Percentiles rank a stretch among this genome's conserved stretches.
Conservation (phyloP, 345 rosid species). For the Anastatica hierochuntica region DNA sequence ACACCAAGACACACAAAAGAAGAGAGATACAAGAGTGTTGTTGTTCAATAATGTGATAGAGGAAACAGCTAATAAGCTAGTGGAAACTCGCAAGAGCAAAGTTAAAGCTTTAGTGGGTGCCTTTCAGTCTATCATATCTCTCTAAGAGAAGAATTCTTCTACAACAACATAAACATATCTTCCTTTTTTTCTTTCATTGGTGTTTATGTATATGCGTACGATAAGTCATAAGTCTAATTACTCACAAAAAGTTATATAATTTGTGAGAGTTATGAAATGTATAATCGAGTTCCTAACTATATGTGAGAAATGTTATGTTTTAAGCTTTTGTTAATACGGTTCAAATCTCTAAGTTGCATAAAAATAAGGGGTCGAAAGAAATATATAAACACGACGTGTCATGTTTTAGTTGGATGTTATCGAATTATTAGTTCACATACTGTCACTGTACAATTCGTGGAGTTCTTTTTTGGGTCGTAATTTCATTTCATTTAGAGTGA, state of each 20-base stretch:
- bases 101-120: constrained; percentile 97
- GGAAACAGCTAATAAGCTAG: too few relatives aligned
- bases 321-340: neutral
- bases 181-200: too few relatives aligned
- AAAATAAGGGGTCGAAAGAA: neutral
- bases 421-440: neutral
- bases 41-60: constrained; percentile 75
- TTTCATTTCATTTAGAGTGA: constrained; percentile 7
- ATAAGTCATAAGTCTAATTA: too few relatives aligned
- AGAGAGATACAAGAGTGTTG: constrained; percentile 45
- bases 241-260: neutral
- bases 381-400: neutral
- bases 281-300: neutral
- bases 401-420: neutral
- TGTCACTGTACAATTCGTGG: constrained; percentile 7
- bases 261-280: too few relatives aligned
- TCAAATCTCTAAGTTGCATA: neutral
- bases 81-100: constrained; percentile 71
- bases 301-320: neutral
- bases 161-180: constrained; percentile 3
- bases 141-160: constrained; percentile 47
- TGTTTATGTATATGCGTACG: too few relatives aligned
- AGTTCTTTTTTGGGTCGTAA: neutral
- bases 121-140: constrained; percentile 75
- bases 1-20: constrained; percentile 55